Evolutionary conservation across 768 basidiomycete genomes (phyloP).

Genomic region (Termitomyces sp.): DNA sequence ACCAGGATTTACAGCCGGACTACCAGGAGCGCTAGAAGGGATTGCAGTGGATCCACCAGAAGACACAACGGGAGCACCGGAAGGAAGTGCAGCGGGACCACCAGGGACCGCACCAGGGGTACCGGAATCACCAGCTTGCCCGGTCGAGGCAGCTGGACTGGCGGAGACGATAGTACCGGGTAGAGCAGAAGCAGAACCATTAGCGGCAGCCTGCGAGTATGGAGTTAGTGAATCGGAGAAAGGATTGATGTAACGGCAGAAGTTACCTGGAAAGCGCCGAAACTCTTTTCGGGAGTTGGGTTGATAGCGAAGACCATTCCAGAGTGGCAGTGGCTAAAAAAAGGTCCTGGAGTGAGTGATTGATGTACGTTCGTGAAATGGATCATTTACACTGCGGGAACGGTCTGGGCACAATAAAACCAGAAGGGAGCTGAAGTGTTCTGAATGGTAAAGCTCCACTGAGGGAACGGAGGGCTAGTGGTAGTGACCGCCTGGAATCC

Average conservation of each 20-base stretch:
- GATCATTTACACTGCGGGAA: slow-evolving; percentile 17
- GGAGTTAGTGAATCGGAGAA: neutral
- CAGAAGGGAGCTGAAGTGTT: slow-evolving; percentile 47
- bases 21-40: no score
- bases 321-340: slow-evolving; percentile 37
- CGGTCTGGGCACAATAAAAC: slow-evolving; percentile 57
- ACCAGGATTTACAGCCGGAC: no score
- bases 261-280: slow-evolving; percentile 40
- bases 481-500: slow-evolving; percentile 40
- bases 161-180: neutral
- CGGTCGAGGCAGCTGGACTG: no score
- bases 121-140: no score
- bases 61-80: no score
- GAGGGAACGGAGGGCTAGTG: slow-evolving; percentile 2
- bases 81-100: no score
- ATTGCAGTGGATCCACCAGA: no score
- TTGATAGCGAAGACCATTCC: slow-evolving; percentile 67
- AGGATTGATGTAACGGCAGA: neutral
- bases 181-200: neutral
- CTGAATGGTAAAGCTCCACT: slow-evolving; percentile 31
- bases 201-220: slow-evolving; percentile 12
- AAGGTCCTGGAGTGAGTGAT: neutral
- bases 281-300: slow-evolving; percentile 40
- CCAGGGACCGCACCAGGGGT: no score
- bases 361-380: neutral